phyloP scores from a whole-genome alignment of 176 grass and related monocot species.

The Oryza officinalis region DNA sequence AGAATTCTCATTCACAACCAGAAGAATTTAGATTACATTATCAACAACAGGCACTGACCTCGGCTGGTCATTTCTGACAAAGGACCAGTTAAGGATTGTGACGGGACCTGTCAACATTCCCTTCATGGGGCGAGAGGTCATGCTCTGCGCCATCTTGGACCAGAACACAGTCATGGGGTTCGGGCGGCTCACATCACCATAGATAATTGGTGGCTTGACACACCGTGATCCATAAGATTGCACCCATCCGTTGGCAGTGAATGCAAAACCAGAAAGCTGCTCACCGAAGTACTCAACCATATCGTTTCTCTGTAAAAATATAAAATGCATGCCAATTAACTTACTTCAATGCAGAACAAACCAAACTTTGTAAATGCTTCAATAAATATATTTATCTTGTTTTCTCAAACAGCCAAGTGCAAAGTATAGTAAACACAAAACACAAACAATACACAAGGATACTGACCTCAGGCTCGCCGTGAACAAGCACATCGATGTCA shows the following conservation, averaged over 20 bases:
- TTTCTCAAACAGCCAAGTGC: no score
- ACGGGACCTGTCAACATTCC: slow-evolving; percentile 94
- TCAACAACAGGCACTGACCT: slow-evolving; percentile 44
- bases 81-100: slow-evolving; percentile 98
- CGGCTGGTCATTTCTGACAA: slow-evolving; percentile 93
- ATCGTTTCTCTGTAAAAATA: slow-evolving; percentile 73
- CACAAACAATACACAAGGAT: neutral
- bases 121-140: slow-evolving; percentile 96
- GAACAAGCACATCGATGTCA: slow-evolving; percentile 94
- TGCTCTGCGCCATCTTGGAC: slow-evolving; percentile 75
- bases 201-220: slow-evolving; percentile 98
- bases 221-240: slow-evolving; percentile 93
- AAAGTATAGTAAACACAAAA: neutral
- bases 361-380: neutral
- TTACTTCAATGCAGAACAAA: neutral
- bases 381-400: neutral
- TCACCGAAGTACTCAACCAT: slow-evolving; percentile 98
- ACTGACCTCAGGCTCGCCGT: slow-evolving; percentile 88
- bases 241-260: slow-evolving; percentile 94
- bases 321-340: neutral
- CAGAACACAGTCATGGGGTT: slow-evolving; percentile 95
- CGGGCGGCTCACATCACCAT: slow-evolving; percentile 91
- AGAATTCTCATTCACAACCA: neutral
- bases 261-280: slow-evolving; percentile 90
- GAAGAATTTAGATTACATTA: neutral